Conservation (phyloP, 2,329 filamentous ascomycete species). For the Claviceps africana region DNA sequence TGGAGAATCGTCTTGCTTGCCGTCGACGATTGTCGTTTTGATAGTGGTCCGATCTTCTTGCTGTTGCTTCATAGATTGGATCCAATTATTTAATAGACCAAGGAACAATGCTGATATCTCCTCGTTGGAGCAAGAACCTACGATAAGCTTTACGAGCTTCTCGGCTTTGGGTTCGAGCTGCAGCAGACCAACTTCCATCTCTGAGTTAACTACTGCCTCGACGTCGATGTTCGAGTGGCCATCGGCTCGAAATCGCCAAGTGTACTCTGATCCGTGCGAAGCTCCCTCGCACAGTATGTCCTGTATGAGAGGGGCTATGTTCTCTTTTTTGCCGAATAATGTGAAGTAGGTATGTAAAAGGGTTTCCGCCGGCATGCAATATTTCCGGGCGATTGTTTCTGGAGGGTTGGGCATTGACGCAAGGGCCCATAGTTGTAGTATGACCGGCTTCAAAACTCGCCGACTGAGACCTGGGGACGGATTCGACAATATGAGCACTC, state of each 20-base stretch:
- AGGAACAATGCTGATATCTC: conserved; percentile 49
- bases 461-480: conserved; percentile 52
- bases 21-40: conserved; percentile 15
- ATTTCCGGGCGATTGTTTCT: conserved; percentile 21
- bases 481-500: conserved; percentile 44
- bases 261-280: conserved; percentile 12
- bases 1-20: conserved; percentile 24
- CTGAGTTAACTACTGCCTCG: conserved; percentile 15
- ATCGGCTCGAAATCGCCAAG: conserved; percentile 40
- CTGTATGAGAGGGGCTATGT: conserved; percentile 33
- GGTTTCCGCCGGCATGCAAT: conserved; percentile 30
- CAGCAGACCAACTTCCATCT: conserved; percentile 23
- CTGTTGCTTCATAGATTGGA: conserved; percentile 21
- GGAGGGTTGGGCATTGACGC: conserved; percentile 33
- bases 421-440: conserved; percentile 50
- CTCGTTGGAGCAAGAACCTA: conserved; percentile 35
- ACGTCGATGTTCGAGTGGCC: conserved; percentile 38
- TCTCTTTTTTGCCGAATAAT: conserved; percentile 37
- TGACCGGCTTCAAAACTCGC: conserved; percentile 42
- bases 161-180: conserved; percentile 34
- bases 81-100: conserved; percentile 27
- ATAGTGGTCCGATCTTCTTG: conserved; percentile 13
- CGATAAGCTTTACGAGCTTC: conserved; percentile 35
- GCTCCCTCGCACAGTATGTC: conserved; percentile 44
- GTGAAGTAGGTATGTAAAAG: conserved; percentile 44